Conservation (phyloP, 768 basidiomycete genomes). For the Mycena crocata region DNA sequence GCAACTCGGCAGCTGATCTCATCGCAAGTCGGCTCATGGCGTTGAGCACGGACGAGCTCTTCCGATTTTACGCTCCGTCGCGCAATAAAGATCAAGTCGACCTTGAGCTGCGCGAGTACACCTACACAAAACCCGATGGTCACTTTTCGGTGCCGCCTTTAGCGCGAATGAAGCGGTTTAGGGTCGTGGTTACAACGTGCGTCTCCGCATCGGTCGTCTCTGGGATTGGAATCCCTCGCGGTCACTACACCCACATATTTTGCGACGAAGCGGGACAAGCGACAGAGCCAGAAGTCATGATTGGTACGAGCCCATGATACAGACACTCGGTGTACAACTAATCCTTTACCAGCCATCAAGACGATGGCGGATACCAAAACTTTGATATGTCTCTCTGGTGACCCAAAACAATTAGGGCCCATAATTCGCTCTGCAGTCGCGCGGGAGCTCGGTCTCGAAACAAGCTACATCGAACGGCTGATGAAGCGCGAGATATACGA, state of each 20-base stretch:
- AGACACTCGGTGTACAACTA: neutral
- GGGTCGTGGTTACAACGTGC: slow-evolving; percentile 74
- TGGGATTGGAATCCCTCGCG: slow-evolving; percentile 67
- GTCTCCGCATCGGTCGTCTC: slow-evolving; percentile 68
- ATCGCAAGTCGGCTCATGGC: slow-evolving; percentile 58
- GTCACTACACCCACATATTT: slow-evolving; percentile 77
- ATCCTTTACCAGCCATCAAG: slow-evolving; percentile 55
- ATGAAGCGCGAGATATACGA: slow-evolving; percentile 62
- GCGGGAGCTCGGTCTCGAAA: slow-evolving; percentile 64
- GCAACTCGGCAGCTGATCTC: slow-evolving; percentile 75
- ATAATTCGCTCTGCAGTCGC: slow-evolving; percentile 72
- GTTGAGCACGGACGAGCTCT: slow-evolving; percentile 52
- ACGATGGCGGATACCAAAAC: slow-evolving; percentile 65
- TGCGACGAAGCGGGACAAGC: slow-evolving; percentile 81
- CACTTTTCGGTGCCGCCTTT: slow-evolving; percentile 56
- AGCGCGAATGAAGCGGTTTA: slow-evolving; percentile 52
- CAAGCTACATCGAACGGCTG: slow-evolving; percentile 71
- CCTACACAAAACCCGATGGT: slow-evolving; percentile 46
- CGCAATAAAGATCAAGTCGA: slow-evolving; percentile 59
- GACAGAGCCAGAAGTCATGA: slow-evolving; percentile 74
- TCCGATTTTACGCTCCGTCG: slow-evolving; percentile 68
- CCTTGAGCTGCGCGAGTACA: slow-evolving; percentile 52
- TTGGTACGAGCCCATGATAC: slow-evolving; percentile 36
- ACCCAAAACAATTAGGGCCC: slow-evolving; percentile 79
- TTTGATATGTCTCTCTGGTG: slow-evolving; percentile 73